These are phyloP conservation scores for Leucosporidium creatinivorum DNA, from an alignment of 768 basidiomycete species.

Conservation along the genomic window DNA sequence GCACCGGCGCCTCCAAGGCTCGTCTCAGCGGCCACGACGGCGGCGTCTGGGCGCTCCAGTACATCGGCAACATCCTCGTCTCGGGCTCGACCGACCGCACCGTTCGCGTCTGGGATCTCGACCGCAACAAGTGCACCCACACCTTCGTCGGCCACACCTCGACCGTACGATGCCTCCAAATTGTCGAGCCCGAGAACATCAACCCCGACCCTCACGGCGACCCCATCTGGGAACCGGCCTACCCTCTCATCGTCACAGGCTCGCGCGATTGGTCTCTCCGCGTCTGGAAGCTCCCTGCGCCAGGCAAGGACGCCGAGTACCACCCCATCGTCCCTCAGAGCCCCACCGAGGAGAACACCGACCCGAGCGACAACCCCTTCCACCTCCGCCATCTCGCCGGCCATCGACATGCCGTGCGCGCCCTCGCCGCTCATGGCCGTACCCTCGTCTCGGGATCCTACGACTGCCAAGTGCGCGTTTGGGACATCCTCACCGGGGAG, in stretches of 20 bases:
- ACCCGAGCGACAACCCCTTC: constrained; percentile 67
- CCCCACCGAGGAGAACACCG: constrained; percentile 41
- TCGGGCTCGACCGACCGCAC: constrained; percentile 95
- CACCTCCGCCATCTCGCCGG: constrained; percentile 74
- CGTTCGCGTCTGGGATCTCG: constrained; percentile 81
- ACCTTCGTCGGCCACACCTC: constrained; percentile 93
- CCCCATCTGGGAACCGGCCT: constrained; percentile 54
- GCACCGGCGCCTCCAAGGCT: constrained; percentile 64
- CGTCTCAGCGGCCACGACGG: constrained; percentile 85
- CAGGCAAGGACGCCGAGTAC: constrained; percentile 67
- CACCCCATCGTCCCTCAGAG: constrained; percentile 56
- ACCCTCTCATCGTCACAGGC: constrained; percentile 64
- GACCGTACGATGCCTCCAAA: constrained; percentile 90
- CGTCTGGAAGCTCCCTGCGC: constrained; percentile 61
- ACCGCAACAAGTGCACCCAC: constrained; percentile 67
- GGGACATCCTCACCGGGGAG: constrained; percentile 48
- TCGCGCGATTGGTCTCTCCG: constrained; percentile 61
- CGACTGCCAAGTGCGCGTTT: constrained; percentile 57
- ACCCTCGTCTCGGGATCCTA: constrained; percentile 83
- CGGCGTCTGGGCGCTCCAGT: constrained; percentile 90
- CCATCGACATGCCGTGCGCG: constrained; percentile 72
- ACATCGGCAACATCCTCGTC: constrained; percentile 63
- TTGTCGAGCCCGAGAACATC: constrained; percentile 84
- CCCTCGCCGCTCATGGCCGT: constrained; percentile 67
- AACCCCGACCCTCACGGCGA: constrained; percentile 56